Base-by-base conservation (phyloP, 352 stramenopile species). In the Phytophthora sansomeana region DNA sequence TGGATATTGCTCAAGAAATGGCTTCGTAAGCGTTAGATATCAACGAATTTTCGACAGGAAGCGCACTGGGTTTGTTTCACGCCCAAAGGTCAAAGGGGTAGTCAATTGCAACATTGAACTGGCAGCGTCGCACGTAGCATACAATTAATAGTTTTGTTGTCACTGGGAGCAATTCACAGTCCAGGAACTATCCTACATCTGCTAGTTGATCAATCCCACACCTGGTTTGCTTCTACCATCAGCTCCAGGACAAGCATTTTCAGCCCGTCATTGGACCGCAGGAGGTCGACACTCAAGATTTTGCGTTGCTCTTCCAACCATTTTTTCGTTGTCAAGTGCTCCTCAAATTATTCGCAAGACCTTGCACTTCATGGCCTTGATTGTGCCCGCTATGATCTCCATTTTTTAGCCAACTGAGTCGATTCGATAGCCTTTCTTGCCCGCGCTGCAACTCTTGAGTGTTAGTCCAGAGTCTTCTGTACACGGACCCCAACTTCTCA, bases 361-460 rank as follows among this genome's bases (percentile, higher is more conserved):
- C 5, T 5, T 24, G 21, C 29, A 60, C 19, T 11, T 59, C 52
- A 14, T 30, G 14, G n/a, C 50, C 29, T 33, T 59, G 38, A 14
- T 5, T n/a, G 14, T 41, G 6, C 7, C 52, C 30, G 16, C 24
- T 9, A 10, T 19, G 17, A 29, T 33, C 38, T 21, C 39, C 36
- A 8, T 3, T 28, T n/a, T 32, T 44, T 4, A 43, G 24, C 52
- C 38, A 49, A 17, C 10, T 19, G 6, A 50, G 26, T 29, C 52
- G 26, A 19, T 49, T 59, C 14, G 41, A 38, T 13, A 59, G 28
- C 21, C 50, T 59, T 19, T 33, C 52, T 32, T 59, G 38, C 11
- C 42, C 13, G 8, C 14, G 6, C 11, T 26, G 35, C 6, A 58
- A 17, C 33, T 11, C 51, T 11, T 29, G 5, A 14, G 5, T 19